A percentile compares a stretch with the other conserved stretches of the same genome.
These are phyloP conservation scores for Claviceps spartinae DNA, from an alignment of 2,329 filamentous ascomycete species.

Conservation along the genomic window DNA sequence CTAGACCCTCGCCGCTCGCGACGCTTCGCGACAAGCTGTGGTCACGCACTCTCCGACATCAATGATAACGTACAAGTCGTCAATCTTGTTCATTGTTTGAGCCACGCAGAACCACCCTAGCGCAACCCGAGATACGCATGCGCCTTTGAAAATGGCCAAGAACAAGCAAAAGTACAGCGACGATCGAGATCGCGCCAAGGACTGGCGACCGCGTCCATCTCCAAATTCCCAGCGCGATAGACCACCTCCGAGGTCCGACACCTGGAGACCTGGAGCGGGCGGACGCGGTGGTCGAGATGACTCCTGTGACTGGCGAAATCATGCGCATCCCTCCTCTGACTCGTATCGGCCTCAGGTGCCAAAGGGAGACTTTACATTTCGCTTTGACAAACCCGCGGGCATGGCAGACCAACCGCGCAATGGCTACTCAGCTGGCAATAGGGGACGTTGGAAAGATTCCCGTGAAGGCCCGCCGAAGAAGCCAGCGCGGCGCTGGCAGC, in stretches of 20 bases:
- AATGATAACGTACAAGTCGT: not conserved
- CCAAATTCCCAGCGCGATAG: slow-evolving; percentile 7
- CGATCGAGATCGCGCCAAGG: slow-evolving; percentile 4
- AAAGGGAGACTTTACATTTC: slow-evolving; percentile 42
- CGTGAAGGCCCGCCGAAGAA: slow-evolving; percentile 14
- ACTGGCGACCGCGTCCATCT: slow-evolving; percentile 3
- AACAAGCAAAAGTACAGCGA: slow-evolving; percentile 6
- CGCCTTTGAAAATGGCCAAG: slow-evolving; percentile 1
- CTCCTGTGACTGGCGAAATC: slow-evolving; percentile 10
- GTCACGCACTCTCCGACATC: not conserved
- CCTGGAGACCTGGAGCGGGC: slow-evolving; percentile 16
- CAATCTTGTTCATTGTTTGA: not conserved
- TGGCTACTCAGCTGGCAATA: slow-evolving; percentile 5
- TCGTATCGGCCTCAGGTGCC: slow-evolving; percentile 21
- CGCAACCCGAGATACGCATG: not conserved
- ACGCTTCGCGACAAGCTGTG: not conserved
- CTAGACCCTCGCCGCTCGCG: not conserved
- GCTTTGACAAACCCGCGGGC: slow-evolving; percentile 36
- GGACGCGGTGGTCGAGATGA: slow-evolving; percentile 12
- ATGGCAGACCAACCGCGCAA: slow-evolving; percentile 22
- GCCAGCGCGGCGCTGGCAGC: slow-evolving; percentile 20
- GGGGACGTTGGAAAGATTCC: slow-evolving; percentile 13
- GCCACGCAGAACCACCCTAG: not conserved
- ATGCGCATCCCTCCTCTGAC: slow-evolving; percentile 13
- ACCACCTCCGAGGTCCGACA: slow-evolving; percentile 14